Base-by-base conservation (phyloP, 176 grass and related monocot species). In the Ananas comosus region DNA sequence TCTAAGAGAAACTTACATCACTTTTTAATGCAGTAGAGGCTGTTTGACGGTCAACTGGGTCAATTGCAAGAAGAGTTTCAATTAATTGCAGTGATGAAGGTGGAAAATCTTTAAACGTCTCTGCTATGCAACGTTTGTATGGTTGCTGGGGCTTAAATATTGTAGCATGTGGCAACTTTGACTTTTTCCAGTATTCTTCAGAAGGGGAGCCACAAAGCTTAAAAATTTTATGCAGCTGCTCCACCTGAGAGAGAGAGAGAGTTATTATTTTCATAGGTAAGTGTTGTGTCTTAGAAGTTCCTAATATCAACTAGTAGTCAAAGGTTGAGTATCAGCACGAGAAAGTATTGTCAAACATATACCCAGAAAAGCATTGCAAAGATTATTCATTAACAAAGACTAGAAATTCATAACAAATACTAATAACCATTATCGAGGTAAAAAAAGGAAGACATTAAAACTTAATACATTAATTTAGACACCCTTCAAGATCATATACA, bases 181-280 rank as follows among this genome's bases (percentile, higher is more conserved):
- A 69, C 51, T 74, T 80, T 33, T 56, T 10, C 78, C 78, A 80
- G 64, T 73, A 80, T 25, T 74, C 78, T 12, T 80, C 78, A 51
- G 78, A 80, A 7, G 78, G 78, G 42, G 78, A 80, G 29, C 78
- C 71, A 22, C 78, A 80, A 53, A 80, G 71, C 47, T 80, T 80
- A 27, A 80, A 74, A 19, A 80, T 74, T 58, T 74, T 80, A 33
- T 80, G 78, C 16, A 80, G 47, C 49, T 80, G 78, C 22, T 80
- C 64, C 21, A 80, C 78, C 71, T 80, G 63, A 68, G 17, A 42
- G 33, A 42, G 33, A 42, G 33, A 42, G 33, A 42, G 33, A 42
- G 33, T 33, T 33, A 3, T 33, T 33, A 33, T 33, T 33, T 4
- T 33, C 29, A 33, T 33, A 33, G 29, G 5, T 5, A 33, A 33